Evolutionary conservation across 1,284 basidiomycete genomes (phyloP).

Genomic region (Fistulinella staudtii): DNA sequence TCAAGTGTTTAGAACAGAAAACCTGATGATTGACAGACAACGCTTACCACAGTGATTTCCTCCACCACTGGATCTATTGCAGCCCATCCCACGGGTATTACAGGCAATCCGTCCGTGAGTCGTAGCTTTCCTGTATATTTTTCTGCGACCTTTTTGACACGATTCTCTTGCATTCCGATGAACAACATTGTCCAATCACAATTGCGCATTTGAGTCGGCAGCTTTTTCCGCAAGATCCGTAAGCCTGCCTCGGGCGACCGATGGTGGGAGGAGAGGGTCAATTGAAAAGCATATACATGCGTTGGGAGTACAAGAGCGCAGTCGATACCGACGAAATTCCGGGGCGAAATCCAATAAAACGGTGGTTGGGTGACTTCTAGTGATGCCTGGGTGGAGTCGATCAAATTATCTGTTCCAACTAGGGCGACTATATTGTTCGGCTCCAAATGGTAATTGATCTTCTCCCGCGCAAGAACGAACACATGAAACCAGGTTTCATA

Average conservation of each 20-base stretch:
- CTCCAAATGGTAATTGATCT: background rate
- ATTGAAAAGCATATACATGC: background rate
- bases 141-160: background rate
- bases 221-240: background rate
- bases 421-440: too few species aligned
- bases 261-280: background rate
- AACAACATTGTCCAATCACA: background rate
- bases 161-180: background rate
- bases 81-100: background rate
- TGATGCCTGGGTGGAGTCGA: background rate
- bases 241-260: background rate
- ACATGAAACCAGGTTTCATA: conserved; percentile 6
- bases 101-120: rapidly evolving
- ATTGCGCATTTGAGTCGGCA: background rate
- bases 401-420: too few species aligned
- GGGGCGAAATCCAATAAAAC: background rate
- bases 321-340: background rate
- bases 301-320: background rate
- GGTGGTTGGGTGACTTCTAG: background rate
- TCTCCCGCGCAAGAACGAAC: background rate
- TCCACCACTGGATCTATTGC: background rate
- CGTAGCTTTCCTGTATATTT: rapidly evolving
- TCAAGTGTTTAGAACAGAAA: too few species aligned
- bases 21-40: too few species aligned
- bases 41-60: background rate